Evolutionary conservation across 2,329 filamentous ascomycete species (phyloP).

Genomic region (Madurella mycetomatis): DNA sequence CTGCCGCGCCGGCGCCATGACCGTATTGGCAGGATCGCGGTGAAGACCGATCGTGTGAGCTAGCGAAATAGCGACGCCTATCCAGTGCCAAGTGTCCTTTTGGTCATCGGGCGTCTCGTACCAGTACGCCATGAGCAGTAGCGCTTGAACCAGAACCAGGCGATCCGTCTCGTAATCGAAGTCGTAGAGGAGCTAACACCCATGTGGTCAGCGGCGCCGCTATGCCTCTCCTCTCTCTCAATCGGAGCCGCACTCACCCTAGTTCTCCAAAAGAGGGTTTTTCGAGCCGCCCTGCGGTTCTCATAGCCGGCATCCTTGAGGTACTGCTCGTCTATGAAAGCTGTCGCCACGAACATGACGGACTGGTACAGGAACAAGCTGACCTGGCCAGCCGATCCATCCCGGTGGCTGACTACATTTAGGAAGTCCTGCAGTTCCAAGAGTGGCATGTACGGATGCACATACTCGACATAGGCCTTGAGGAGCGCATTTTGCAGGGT

Average conservation of each 20-base stretch:
- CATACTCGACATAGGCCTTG: conserved; percentile 78
- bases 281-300: conserved; percentile 75
- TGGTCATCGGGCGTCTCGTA: conserved; percentile 96
- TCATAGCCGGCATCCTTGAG: conserved; percentile 73
- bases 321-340: conserved; percentile 77
- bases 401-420: conserved; percentile 56
- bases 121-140: conserved; percentile 94
- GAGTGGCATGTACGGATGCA: conserved; percentile 91
- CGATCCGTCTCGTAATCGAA: conserved; percentile 93
- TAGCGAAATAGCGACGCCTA: conserved; percentile 90
- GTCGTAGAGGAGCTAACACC: conserved; percentile 71
- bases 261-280: conserved; percentile 83
- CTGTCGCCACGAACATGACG: conserved; percentile 88
- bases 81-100: conserved; percentile 98
- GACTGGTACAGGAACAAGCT: conserved; percentile 89
- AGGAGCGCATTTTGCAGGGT: conserved; percentile 75
- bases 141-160: conserved; percentile 79
- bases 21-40: conserved; percentile 72
- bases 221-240: background rate
- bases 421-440: conserved; percentile 64
- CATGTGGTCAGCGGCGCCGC: conserved; percentile 6
- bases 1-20: conserved; percentile 68
- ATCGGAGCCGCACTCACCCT: conserved; percentile 53
- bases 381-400: conserved; percentile 66
- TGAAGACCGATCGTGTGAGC: conserved; percentile 92